Evolutionary conservation across 2,329 filamentous ascomycete genomes (phyloP).

Genomic region (Diaporthe sp.): DNA sequence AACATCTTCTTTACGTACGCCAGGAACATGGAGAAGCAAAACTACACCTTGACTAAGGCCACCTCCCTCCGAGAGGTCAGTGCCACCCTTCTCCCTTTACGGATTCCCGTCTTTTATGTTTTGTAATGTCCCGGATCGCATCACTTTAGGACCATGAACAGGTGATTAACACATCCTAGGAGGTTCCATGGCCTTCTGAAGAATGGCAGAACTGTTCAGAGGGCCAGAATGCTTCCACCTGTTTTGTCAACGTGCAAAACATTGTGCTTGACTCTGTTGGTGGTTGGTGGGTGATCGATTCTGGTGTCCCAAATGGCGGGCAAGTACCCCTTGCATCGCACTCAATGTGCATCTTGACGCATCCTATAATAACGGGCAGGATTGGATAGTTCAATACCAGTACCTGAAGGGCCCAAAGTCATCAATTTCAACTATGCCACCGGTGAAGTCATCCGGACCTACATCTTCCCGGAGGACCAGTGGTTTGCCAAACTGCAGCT

Average conservation of each 20-base stretch:
- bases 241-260: neutral
- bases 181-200: constrained; percentile 3
- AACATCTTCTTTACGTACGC: constrained; percentile 9
- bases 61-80: neutral
- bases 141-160: too few relatives aligned
- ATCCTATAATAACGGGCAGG: neutral
- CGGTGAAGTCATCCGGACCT: neutral
- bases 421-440: constrained; percentile 8
- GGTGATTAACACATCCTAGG: too few relatives aligned
- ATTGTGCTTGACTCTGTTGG: constrained; percentile 2
- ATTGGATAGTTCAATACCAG: neutral
- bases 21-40: constrained; percentile 5
- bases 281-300: constrained; percentile 7
- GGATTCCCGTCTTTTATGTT: too few relatives aligned
- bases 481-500: constrained; percentile 7
- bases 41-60: neutral
- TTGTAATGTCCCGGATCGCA: too few relatives aligned
- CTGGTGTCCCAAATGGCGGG: neutral
- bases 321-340: too few relatives aligned
- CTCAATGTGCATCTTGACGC: neutral
- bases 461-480: neutral
- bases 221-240: neutral
- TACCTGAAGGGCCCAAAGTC: neutral
- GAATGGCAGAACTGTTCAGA: constrained; percentile 4
- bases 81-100: too few relatives aligned